These are phyloP conservation scores for Poronia punctata DNA, from an alignment of 495 filamentous ascomycete species.

Conservation along the genomic window DNA sequence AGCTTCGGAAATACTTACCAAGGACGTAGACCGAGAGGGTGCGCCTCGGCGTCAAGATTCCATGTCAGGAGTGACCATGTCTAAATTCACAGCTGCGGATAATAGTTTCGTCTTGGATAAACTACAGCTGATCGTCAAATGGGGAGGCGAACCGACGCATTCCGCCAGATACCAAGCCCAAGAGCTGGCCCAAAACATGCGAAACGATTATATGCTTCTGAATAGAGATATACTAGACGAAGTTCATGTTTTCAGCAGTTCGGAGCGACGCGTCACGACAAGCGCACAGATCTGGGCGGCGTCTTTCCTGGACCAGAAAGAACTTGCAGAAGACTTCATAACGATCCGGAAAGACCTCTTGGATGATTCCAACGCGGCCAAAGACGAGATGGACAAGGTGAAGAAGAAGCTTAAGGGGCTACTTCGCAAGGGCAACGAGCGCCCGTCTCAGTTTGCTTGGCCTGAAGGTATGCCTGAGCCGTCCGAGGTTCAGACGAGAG, in stretches of 20 bases:
- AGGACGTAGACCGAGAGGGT: no score
- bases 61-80: constrained; percentile 77
- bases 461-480: constrained; percentile 93
- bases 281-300: constrained; percentile 95
- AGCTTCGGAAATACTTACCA: no score
- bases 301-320: constrained; percentile 81
- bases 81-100: constrained; percentile 80
- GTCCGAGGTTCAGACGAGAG: constrained; percentile 78
- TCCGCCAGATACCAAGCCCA: constrained; percentile 93
- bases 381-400: constrained; percentile 99
- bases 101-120: constrained; percentile 89
- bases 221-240: constrained; percentile 86
- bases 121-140: constrained; percentile 95
- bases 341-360: constrained; percentile 87
- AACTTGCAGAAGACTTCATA: constrained; percentile 75
- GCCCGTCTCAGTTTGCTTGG: constrained; percentile 94
- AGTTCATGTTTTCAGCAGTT: constrained; percentile 88
- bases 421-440: constrained; percentile 76
- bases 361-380: constrained; percentile 97
- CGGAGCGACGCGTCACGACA: constrained; percentile 86
- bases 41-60: constrained; percentile 60
- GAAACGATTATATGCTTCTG: constrained; percentile 89
- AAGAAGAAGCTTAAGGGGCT: constrained; percentile 97
- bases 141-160: constrained; percentile 97
- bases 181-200: constrained; percentile 89